Conservation (phyloP, 306 rosid genomes). For the Cucumis hystrix region DNA sequence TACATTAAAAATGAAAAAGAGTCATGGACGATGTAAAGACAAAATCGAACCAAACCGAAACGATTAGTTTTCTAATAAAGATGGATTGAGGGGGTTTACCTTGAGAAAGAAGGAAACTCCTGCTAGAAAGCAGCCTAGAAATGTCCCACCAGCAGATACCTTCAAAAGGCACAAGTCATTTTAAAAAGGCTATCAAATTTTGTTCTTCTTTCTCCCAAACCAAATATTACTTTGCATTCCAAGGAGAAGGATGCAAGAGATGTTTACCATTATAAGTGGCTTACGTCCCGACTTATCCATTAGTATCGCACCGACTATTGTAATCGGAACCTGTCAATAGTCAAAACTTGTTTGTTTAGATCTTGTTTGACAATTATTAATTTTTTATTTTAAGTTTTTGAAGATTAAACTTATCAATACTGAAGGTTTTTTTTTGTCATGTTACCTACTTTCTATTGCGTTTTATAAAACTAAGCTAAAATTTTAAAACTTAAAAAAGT, state of each 20-base stretch:
- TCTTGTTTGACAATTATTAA: too few species aligned
- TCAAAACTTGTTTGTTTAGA: background rate
- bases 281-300: constrained; percentile 35
- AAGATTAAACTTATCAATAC: too few species aligned
- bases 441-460: too few species aligned
- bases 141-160: constrained; percentile 45
- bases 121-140: constrained; percentile 31
- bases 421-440: too few species aligned
- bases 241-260: background rate
- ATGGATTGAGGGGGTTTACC: constrained; percentile 4
- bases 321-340: constrained; percentile 32
- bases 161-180: constrained; percentile 2
- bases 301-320: constrained; percentile 23
- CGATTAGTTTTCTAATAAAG: background rate
- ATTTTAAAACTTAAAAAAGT: too few species aligned
- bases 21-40: background rate
- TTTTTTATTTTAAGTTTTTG: too few species aligned
- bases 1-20: background rate
- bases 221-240: background rate
- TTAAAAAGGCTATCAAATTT: background rate
- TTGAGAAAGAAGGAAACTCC: constrained; percentile 36
- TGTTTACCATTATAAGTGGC: constrained; percentile 36
- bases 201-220: background rate
- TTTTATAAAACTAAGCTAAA: too few species aligned
- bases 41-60: background rate